Conservation (phyloP, 1,284 basidiomycete genomes). For the Leccinum griseonigrum region DNA sequence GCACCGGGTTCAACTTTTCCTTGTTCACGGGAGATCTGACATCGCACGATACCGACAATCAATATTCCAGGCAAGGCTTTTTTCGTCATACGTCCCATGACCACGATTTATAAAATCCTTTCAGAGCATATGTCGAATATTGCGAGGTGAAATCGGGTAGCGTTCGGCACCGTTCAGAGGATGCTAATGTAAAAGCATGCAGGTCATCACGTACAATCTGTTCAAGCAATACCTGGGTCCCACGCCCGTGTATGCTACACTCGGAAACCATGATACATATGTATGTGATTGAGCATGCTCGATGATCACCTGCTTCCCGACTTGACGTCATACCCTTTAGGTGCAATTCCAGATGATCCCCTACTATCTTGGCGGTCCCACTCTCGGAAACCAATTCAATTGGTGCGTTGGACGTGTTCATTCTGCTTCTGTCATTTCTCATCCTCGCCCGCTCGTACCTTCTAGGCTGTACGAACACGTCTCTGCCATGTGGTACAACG, state of each 20-base stretch:
- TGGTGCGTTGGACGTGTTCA: slow-evolving; percentile 41
- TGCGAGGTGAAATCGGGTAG: slow-evolving; percentile 42
- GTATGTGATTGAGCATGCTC: slow-evolving; percentile 42
- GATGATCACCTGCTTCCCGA: not conserved
- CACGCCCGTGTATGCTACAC: slow-evolving; percentile 64
- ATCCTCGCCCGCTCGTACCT: not conserved
- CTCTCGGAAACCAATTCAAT: slow-evolving; percentile 58
- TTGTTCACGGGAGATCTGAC: slow-evolving; percentile 79
- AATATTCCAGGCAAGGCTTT: slow-evolving; percentile 51
- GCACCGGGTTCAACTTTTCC: slow-evolving; percentile 61
- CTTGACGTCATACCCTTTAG: slow-evolving; percentile 1
- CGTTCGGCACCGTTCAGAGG: not conserved
- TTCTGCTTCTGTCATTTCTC: not conserved
- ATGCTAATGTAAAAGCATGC: not conserved
- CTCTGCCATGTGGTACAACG: slow-evolving; percentile 62
- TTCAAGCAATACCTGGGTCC: slow-evolving; percentile 57
- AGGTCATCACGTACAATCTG: slow-evolving; percentile 62
- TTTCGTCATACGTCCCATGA: not conserved
- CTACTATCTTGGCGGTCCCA: slow-evolving; percentile 46
- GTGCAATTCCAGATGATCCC: slow-evolving; percentile 65
- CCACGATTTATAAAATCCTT: not conserved
- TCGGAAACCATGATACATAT: slow-evolving; percentile 69
- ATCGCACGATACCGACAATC: slow-evolving; percentile 65
- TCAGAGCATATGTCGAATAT: slow-evolving; percentile 48
- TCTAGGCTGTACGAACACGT: slow-evolving; percentile 73